Evolutionary conservation across 805 yeast genomes (phyloP).

Genomic region (Jamesozyma spencerorum): DNA sequence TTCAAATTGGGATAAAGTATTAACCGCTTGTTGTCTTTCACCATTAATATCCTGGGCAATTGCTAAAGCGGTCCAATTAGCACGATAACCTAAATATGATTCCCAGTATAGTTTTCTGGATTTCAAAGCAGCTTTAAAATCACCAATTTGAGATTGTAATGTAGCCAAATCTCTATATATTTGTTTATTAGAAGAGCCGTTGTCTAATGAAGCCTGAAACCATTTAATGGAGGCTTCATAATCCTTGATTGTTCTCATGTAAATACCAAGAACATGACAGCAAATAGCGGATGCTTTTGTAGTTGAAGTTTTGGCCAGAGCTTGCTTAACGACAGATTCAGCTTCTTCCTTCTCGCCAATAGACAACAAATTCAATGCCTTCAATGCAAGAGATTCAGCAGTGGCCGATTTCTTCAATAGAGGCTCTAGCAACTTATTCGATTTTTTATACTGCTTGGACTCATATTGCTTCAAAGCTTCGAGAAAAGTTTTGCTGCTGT

Average conservation of each 20-base stretch:
- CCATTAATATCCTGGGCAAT: constrained; percentile 72
- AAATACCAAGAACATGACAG: constrained; percentile 79
- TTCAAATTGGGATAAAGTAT: constrained; percentile 68
- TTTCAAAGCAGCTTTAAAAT: constrained; percentile 49
- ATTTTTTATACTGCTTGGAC: constrained; percentile 75
- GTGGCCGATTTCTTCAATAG: constrained; percentile 65
- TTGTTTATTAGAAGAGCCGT: constrained; percentile 69
- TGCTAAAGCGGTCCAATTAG: constrained; percentile 85
- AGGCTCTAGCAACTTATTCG: constrained; percentile 65
- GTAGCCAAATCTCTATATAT: constrained; percentile 75
- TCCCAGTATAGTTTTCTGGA: constrained; percentile 65
- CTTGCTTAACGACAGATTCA: constrained; percentile 48
- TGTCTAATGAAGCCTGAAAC: constrained; percentile 63
- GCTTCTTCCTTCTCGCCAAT: constrained; percentile 57
- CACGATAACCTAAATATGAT: constrained; percentile 70
- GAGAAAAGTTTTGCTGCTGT: constrained; percentile 57
- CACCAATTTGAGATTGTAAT: constrained; percentile 72
- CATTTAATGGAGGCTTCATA: constrained; percentile 72
- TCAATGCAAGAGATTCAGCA: constrained; percentile 75
- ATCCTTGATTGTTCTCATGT: constrained; percentile 59
- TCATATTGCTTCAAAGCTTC: constrained; percentile 81
- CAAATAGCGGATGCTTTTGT: constrained; percentile 50
- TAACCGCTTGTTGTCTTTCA: constrained; percentile 59
- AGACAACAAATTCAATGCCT: constrained; percentile 61
- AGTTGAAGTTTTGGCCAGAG: constrained; percentile 46